phyloP scores from a whole-genome alignment of 2,329 filamentous ascomycete species.

The Ceratocystis eucalypticola region DNA sequence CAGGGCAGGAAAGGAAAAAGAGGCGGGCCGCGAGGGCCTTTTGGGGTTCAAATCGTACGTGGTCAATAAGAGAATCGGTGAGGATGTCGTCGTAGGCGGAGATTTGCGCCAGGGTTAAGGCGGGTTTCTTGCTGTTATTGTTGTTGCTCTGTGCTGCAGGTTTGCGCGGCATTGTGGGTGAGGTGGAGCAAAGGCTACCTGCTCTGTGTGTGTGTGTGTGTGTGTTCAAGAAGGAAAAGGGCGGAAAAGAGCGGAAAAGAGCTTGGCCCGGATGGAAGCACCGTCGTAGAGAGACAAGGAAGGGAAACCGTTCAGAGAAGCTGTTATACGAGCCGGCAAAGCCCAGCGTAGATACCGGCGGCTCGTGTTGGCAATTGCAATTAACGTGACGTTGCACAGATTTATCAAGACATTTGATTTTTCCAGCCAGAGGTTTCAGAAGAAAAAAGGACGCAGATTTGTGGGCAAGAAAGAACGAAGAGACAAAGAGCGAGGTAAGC shows the following conservation, averaged over 20 bases:
- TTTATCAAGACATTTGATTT: background rate
- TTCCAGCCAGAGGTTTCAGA: background rate
- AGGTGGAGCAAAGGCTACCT: no score
- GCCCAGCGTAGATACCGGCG: background rate
- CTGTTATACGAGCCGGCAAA: background rate
- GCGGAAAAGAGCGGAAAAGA: background rate
- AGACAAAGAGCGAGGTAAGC: background rate
- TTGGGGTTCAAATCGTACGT: constrained; percentile 45
- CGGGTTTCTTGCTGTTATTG: constrained; percentile 43
- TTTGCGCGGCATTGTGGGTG: constrained; percentile 12
- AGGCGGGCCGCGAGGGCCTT: background rate
- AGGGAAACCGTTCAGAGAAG: background rate
- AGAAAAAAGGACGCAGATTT: background rate
- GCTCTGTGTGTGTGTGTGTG: background rate
- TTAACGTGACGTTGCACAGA: constrained; percentile 1
- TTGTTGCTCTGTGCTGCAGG: background rate
- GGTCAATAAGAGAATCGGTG: constrained; percentile 88
- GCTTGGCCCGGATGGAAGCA: background rate
- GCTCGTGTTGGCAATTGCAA: background rate
- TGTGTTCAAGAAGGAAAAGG: background rate
- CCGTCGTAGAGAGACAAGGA: background rate
- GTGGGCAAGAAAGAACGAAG: background rate
- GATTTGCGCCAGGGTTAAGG: constrained; percentile 73
- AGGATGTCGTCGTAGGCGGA: constrained; percentile 90
- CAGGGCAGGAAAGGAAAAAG: constrained; percentile 5